Evolutionary conservation across 208 protist genomes (phyloP), one percentile per base, ranked within the genome.

Genomic region (Eutreptiella sp.): DNA sequence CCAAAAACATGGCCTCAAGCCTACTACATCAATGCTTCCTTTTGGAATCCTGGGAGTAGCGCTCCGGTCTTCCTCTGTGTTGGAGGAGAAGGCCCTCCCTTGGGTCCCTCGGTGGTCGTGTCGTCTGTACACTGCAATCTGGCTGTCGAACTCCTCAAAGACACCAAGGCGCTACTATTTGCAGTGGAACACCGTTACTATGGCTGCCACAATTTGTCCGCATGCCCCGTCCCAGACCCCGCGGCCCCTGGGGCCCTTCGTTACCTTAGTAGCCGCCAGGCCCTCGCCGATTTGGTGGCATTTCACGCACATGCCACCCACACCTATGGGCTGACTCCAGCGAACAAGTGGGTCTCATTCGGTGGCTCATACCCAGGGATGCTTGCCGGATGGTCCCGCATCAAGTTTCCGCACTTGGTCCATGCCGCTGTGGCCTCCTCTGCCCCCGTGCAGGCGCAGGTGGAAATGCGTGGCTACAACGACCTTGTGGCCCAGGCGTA

Each of bases 151-250:
- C 5, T 43, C 4, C 34, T 76, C 5, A 14, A 31, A 3, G 43
- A 61, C 3, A 35, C 23, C 0, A 39, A 52, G 14, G 75, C 68
- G 14, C 33, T 80, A 14, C 62, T 80, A 38, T 46, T 80, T 21
- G 72, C 75, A 4, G 19, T 79, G n/a, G 75, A 80, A 46, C 75
- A 80, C 54, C 46, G 73, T 2, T 77, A 63, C 53, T 75, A 76
- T 38, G 70, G 74, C 31, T 76, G 66, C 61, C 68, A 73, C 55
- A 65, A 61, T 39, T 43, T 28, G 28, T 59, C 28, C 28, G 63
- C 66, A 4, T 63, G 59, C 31, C 73, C 73, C 19, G 34, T 68
- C 14, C 1, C 29, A 0, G n/a, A 50, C 0, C n/a, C 41, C 24
- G 16, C 24, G 5, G 38, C 43, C 11, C 23, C 27, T 19, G 2